Base-by-base conservation (phyloP, 495 filamentous ascomycete species). In the Delitschia confertaspora region DNA sequence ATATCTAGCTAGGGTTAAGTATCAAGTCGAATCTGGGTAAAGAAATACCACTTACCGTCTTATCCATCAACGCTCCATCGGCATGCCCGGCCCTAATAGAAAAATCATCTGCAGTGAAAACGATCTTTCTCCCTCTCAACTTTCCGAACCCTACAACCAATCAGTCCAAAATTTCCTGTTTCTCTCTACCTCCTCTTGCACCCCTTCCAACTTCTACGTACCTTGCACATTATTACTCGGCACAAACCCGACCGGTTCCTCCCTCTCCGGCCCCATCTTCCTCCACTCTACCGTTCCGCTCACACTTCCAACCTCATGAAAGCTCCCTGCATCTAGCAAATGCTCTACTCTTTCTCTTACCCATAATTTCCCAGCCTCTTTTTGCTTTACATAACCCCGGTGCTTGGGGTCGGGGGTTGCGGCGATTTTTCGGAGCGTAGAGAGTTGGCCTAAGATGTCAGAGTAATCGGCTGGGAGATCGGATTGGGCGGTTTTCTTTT, bases 281-380 rank as follows among this genome's bases (percentile, higher is more conserved):
- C 68, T 69, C 75, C 75, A 80, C 36, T 61, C 61, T 4, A 78
- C 75, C 1, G 73, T 76, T 17, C 75, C 75, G 4, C 72, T 71
- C 0, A 77, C 63, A 18, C 71, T 75, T 1, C 76, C 75, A 4
- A 80, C 66, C 58, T 79, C 76, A 24, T 63, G 60, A 34, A 78
- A 76, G 25, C 59, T 71, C 17, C 63, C 65, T 14, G 55, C 54
- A 45, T 80, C 75, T 6, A 80, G 64, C 3, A 79, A 65, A 11
- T 64, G 53, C 9, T 75, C 65, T 13, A 80, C 69, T 1, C 75
- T 67, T 42, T 80, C 75, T 10, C 75, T 69, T 0, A 79, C 75
- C 75, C 75, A 79, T n/a, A 80, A 65, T 54, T 79, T 80, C 2
- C 76, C 76, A 2, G 74, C 70, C 64, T 75, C 65, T 38, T 78